Evolutionary conservation across 495 filamentous ascomycete genomes (phyloP).

Genomic region (Achaetomiella virescens): DNA sequence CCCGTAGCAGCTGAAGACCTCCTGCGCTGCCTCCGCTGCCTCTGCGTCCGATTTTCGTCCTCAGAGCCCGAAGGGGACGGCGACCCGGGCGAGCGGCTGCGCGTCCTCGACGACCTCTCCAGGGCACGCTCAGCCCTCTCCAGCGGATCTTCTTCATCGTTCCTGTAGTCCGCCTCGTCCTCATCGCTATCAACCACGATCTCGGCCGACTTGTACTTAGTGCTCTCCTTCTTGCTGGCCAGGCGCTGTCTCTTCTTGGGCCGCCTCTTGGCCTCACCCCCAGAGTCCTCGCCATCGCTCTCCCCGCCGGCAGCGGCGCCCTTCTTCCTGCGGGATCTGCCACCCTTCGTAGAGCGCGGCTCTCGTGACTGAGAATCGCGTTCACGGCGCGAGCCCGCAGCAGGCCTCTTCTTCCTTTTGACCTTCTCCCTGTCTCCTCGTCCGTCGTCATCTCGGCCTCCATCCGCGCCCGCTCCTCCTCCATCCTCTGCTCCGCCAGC

Average conservation of each 20-base stretch:
- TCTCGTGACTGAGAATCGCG: conserved; percentile 12
- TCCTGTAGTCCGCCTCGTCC: conserved; percentile 20
- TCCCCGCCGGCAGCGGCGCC: background rate
- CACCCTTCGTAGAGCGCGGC: conserved; percentile 7
- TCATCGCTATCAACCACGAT: conserved; percentile 67
- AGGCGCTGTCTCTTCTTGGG: conserved; percentile 59
- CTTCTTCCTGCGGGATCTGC: conserved; percentile 16
- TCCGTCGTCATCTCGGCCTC: conserved; percentile 71
- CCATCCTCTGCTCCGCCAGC: conserved; percentile 60
- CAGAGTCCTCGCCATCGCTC: conserved; percentile 29
- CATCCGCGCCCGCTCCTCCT: conserved; percentile 62
- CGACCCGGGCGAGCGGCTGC: background rate
- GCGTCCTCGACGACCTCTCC: conserved; percentile 16
- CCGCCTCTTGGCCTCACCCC: conserved; percentile 40
- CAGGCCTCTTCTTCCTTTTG: conserved; percentile 68
- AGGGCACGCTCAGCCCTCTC: conserved; percentile 38
- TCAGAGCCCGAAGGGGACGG: conserved; percentile 4
- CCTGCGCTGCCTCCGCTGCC: conserved; percentile 21
- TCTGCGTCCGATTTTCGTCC: conserved; percentile 21
- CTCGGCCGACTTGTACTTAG: conserved; percentile 75
- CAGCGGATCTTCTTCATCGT: conserved; percentile 29
- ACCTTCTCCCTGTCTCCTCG: conserved; percentile 70
- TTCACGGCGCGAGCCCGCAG: conserved; percentile 1
- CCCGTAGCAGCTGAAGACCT: conserved; percentile 11
- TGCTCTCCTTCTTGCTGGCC: conserved; percentile 47